A percentile compares a stretch with the other conserved stretches of the same genome.
Conservation (phyloP, 2,329 filamentous ascomycete species). For the Paraphoma chrysanthemicola region DNA sequence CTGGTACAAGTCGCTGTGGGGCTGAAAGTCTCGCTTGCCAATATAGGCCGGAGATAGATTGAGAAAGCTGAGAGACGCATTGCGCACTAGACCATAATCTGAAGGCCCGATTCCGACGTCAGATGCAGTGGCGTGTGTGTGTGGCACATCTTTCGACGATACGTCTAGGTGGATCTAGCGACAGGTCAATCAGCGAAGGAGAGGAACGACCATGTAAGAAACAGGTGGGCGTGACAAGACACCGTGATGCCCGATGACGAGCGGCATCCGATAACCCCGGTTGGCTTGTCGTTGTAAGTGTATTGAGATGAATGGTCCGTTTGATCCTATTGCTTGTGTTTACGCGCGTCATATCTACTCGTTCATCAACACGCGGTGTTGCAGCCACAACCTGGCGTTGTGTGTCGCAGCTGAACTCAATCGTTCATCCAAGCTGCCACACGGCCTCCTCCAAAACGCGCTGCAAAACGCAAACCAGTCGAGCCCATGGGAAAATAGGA, state of each 20-base stretch:
- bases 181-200: slow-evolving; percentile 29
- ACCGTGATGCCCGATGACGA: slow-evolving; percentile 21
- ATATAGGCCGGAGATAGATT: background rate
- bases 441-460: slow-evolving; percentile 82
- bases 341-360: slow-evolving; percentile 35
- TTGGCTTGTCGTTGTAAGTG: slow-evolving; percentile 20
- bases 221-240: slow-evolving; percentile 31
- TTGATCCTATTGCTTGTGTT: slow-evolving; percentile 25
- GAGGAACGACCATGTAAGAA: slow-evolving; percentile 15
- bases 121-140: slow-evolving; percentile 11
- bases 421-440: slow-evolving; percentile 88
- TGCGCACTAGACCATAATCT: background rate
- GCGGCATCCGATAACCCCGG: slow-evolving; percentile 13
- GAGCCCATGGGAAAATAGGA: slow-evolving; percentile 99
- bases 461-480: slow-evolving; percentile 83
- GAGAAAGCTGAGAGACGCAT: background rate
- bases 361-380: slow-evolving; percentile 17
- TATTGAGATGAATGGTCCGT: slow-evolving; percentile 13
- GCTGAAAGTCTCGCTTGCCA: background rate
- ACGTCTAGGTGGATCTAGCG: slow-evolving; percentile 17
- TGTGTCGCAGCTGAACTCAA: slow-evolving; percentile 46
- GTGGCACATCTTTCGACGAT: slow-evolving; percentile 19
- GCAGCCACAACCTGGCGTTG: slow-evolving; percentile 6
- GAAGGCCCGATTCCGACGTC: background rate
- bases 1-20: too few species aligned